phyloP scores from a whole-genome alignment of 768 basidiomycete genomes.

The Exsudoporus frostii region DNA sequence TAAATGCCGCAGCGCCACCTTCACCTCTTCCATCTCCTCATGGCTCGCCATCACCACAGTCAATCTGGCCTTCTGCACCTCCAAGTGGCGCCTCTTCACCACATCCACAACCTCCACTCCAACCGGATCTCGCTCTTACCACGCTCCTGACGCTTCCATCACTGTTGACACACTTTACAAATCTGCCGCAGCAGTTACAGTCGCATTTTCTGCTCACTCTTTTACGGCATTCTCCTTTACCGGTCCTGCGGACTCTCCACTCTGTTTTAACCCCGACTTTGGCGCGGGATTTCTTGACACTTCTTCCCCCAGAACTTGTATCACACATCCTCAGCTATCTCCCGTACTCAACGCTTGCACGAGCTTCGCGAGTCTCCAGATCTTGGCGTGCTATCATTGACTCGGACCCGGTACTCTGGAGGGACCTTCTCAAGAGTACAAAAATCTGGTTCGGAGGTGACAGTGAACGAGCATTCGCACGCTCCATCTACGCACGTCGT shows the following conservation, averaged over 20 bases:
- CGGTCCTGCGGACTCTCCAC: conserved; percentile 86
- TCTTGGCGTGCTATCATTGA: conserved; percentile 93
- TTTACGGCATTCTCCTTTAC: conserved; percentile 85
- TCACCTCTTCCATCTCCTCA: conserved; percentile 84
- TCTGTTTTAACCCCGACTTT: conserved; percentile 86
- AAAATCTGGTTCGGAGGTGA: conserved; percentile 89
- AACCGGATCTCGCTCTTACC: conserved; percentile 78
- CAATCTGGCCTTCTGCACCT: conserved; percentile 77
- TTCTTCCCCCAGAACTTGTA: conserved; percentile 89
- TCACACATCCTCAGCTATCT: conserved; percentile 85
- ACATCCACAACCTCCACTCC: conserved; percentile 64
- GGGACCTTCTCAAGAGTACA: conserved; percentile 76
- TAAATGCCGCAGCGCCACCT: conserved; percentile 74
- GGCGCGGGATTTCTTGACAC: conserved; percentile 90
- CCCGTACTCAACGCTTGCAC: conserved; percentile 76
- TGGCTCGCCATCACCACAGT: conserved; percentile 75
- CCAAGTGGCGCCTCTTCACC: conserved; percentile 78
- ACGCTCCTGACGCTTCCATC: conserved; percentile 84
- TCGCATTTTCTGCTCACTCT: conserved; percentile 93
- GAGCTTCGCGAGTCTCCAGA: conserved; percentile 84
- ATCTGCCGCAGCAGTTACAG: conserved; percentile 77
- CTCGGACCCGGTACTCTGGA: conserved; percentile 87
- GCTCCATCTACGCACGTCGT: conserved; percentile 63
- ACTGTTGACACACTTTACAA: conserved; percentile 76
- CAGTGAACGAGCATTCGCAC: conserved; percentile 77